These are phyloP conservation scores for Globisporangium recalcitrans DNA, from an alignment of 352 stramenopile species.

Conservation along the genomic window DNA sequence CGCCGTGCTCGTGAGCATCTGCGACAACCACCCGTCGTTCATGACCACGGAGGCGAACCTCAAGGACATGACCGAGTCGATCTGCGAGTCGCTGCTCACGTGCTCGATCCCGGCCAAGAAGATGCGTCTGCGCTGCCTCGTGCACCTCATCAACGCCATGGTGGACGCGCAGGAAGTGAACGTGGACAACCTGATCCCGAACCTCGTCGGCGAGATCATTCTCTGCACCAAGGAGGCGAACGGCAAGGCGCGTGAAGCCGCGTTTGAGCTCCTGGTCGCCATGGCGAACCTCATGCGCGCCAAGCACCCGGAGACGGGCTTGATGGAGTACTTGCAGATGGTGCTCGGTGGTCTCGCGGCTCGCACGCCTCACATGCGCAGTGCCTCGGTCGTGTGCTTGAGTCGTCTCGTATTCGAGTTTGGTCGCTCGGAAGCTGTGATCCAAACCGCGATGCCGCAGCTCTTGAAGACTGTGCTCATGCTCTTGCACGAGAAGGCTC, in stretches of 20 bases:
- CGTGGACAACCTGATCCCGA: slow-evolving; percentile 83
- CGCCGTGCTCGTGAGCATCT: slow-evolving; percentile 81
- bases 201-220: slow-evolving; percentile 93
- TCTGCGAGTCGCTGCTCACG: slow-evolving; percentile 92
- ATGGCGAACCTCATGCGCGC: slow-evolving; percentile 73
- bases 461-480: slow-evolving; percentile 92
- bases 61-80: slow-evolving; percentile 89
- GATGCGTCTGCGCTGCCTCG: slow-evolving; percentile 91
- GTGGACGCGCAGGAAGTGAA: slow-evolving; percentile 69
- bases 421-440: slow-evolving; percentile 61
- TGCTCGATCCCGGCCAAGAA: slow-evolving; percentile 94
- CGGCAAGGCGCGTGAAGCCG: slow-evolving; percentile 87
- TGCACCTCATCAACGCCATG: slow-evolving; percentile 75
- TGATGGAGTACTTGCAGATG: slow-evolving; percentile 90
- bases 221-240: slow-evolving; percentile 97
- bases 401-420: slow-evolving; percentile 95
- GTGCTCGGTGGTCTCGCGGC: slow-evolving; percentile 90
- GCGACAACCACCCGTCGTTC: slow-evolving; percentile 78
- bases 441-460: slow-evolving; percentile 76
- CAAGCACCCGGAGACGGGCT: slow-evolving; percentile 60
- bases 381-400: slow-evolving; percentile 91
- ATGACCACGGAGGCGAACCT: slow-evolving; percentile 75
- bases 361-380: slow-evolving; percentile 94
- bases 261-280: slow-evolving; percentile 80
- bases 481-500: slow-evolving; percentile 90